Percentiles rank a stretch among this genome's conserved stretches.
Conservation (phyloP, 2,329 filamentous ascomycete species). For the Beauveria rudraprayagi region DNA sequence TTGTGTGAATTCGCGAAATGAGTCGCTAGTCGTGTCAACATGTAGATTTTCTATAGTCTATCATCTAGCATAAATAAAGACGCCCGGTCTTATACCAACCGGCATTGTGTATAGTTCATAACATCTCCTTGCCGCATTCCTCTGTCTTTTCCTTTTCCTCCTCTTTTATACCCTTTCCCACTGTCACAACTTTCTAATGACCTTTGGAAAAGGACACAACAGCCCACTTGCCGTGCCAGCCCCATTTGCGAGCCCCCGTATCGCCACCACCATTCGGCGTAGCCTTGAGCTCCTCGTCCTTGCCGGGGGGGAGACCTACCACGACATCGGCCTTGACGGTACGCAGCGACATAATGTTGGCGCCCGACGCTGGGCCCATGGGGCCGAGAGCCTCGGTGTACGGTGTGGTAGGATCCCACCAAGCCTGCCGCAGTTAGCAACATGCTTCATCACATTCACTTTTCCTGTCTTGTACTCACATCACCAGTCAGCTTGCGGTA, state of each 20-base stretch:
- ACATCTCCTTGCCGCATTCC: too few species aligned
- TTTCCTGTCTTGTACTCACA: conserved; percentile 42
- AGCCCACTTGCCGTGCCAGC: conserved; percentile 93
- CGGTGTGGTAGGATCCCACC: conserved; percentile 80
- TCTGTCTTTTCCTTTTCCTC: background rate
- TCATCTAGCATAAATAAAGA: conserved; percentile 6
- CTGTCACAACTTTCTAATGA: conserved; percentile 15
- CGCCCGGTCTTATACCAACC: background rate
- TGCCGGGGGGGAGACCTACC: conserved; percentile 72
- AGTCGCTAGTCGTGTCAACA: background rate
- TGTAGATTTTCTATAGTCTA: conserved; percentile 12
- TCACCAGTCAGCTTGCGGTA: conserved; percentile 89
- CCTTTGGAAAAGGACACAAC: conserved; percentile 55
- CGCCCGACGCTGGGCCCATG: conserved; percentile 68
- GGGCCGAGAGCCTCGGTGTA: conserved; percentile 81
- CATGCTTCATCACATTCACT: background rate
- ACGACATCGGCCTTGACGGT: conserved; percentile 97
- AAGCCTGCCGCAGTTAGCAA: conserved; percentile 20
- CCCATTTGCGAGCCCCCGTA: conserved; percentile 70
- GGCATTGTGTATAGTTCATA: background rate
- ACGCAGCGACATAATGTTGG: conserved; percentile 78
- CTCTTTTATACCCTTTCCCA: background rate
- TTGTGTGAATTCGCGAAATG: background rate
- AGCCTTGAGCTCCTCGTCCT: conserved; percentile 70
- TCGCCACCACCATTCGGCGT: conserved; percentile 65